Percentiles rank a stretch among this genome's conserved stretches.
phyloP scores from a whole-genome alignment of 2,329 filamentous ascomycete genomes.

The Trichoderma oligosporum region DNA sequence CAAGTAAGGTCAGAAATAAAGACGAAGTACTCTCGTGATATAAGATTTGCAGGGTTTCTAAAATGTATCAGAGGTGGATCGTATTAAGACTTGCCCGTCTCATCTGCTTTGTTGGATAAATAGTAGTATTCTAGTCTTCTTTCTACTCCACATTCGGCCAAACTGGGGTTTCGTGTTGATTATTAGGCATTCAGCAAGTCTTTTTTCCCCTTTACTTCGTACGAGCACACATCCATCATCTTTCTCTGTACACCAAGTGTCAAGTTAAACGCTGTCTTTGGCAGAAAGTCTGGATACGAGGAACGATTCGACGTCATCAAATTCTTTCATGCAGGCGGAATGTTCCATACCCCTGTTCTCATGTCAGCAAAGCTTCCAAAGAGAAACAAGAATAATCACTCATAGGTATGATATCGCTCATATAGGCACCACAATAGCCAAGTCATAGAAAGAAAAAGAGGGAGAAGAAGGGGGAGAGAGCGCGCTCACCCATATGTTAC shows the following conservation, averaged over 20 bases:
- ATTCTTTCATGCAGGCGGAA: slow-evolving; percentile 71
- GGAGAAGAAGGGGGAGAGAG: background rate
- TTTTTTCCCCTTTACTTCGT: background rate
- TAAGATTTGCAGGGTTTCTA: slow-evolving; percentile 4
- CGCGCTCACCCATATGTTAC: slow-evolving; percentile 67
- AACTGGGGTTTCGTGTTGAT: background rate
- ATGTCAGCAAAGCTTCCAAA: background rate
- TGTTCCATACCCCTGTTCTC: slow-evolving; percentile 64
- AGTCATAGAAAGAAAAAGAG: background rate
- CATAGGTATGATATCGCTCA: too few species aligned
- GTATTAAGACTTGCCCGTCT: background rate
- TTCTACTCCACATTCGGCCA: background rate
- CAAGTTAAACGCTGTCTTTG: slow-evolving; percentile 10
- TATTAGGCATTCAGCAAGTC: background rate
- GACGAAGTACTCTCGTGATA: background rate
- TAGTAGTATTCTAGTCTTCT: too few species aligned
- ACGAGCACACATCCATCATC: too few species aligned
- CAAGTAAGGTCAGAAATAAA: background rate
- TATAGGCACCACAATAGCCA: too few species aligned
- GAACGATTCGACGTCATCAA: slow-evolving; percentile 72
- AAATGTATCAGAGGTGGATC: slow-evolving; percentile 1
- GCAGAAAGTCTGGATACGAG: slow-evolving; percentile 45
- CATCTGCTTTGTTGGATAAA: background rate
- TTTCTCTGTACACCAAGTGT: too few species aligned
- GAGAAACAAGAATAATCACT: too few species aligned